phyloP scores from a whole-genome alignment of 208 protist genomes.

The Crithidia acanthocephali region DNA sequence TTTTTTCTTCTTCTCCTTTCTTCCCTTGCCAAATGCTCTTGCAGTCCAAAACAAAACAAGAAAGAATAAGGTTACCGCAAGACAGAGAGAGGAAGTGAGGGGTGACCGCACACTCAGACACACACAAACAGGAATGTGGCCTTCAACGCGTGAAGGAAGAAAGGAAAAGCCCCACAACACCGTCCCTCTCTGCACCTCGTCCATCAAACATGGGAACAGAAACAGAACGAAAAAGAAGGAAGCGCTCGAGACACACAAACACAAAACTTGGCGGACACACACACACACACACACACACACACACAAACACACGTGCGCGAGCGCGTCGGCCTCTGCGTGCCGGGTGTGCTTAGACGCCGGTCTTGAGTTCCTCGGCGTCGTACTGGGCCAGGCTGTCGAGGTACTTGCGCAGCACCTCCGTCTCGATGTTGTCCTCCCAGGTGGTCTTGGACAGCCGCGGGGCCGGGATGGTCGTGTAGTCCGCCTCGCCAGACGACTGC shows the following conservation, averaged over 20 bases:
- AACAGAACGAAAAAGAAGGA: too few relatives aligned
- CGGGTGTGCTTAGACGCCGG: constrained; percentile 61
- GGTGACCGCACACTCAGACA: too few relatives aligned
- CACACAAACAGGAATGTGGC: too few relatives aligned
- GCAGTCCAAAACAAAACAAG: too few relatives aligned
- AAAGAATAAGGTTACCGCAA: too few relatives aligned
- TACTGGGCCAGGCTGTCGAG: constrained; percentile 83
- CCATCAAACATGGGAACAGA: too few relatives aligned
- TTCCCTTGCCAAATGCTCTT: too few relatives aligned
- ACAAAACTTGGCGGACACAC: not conserved
- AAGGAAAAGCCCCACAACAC: too few relatives aligned
- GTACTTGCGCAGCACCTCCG: constrained; percentile 86
- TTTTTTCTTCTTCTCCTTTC: not conserved
- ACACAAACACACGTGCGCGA: not conserved
- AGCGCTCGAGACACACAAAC: too few relatives aligned
- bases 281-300: not conserved
- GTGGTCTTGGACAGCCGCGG: constrained; percentile 59
- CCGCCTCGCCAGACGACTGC: constrained; percentile 52
- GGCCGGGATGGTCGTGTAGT: constrained; percentile 85
- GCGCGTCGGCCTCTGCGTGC: not conserved
- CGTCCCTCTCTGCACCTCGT: too few relatives aligned
- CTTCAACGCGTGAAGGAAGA: too few relatives aligned
- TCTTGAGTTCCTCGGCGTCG: constrained; percentile 88
- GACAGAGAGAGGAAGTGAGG: too few relatives aligned
- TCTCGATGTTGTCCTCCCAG: constrained; percentile 91